phyloP scores from a whole-genome alignment of 164 flowering plant genomes.

The Chloranthus sessilifolius region DNA sequence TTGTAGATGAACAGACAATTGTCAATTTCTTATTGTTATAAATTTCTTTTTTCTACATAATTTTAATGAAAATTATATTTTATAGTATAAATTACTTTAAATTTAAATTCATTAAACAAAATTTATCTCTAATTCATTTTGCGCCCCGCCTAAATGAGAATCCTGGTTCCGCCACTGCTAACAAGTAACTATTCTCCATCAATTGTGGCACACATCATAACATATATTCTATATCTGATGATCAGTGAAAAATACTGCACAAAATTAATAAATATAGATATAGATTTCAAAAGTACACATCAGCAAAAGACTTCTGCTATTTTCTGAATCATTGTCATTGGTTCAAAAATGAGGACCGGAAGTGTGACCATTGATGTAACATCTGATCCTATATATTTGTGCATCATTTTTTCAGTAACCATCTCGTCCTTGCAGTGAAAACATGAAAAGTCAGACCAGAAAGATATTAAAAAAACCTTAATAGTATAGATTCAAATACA shows the following conservation, averaged over 20 bases:
- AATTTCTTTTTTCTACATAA: too few relatives aligned
- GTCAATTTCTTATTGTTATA: too few relatives aligned
- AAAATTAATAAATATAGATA: neutral
- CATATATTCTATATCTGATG: too few relatives aligned
- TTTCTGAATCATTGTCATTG: slow-evolving; percentile 88
- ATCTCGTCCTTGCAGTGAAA: slow-evolving; percentile 55
- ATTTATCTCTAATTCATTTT: too few relatives aligned
- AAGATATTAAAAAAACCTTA: too few relatives aligned
- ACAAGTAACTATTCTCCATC: slow-evolving; percentile 82
- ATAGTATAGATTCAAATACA: too few relatives aligned
- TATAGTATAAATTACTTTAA: too few relatives aligned
- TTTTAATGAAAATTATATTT: too few relatives aligned
- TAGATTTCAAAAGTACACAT: neutral
- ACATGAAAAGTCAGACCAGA: neutral
- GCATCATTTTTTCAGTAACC: slow-evolving; percentile 90
- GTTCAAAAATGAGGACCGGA: slow-evolving; percentile 84
- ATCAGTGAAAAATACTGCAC: neutral
- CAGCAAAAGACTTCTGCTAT: slow-evolving; percentile 73
- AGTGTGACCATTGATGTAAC: slow-evolving; percentile 89
- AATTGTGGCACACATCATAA: slow-evolving; percentile 37
- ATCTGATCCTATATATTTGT: slow-evolving; percentile 79
- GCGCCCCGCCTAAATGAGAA: too few relatives aligned
- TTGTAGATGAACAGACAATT: too few relatives aligned
- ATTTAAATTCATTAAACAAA: too few relatives aligned
- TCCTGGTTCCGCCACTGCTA: too few relatives aligned